phyloP scores from a whole-genome alignment of 495 filamentous ascomycete species.

The Monascus purpureus region DNA sequence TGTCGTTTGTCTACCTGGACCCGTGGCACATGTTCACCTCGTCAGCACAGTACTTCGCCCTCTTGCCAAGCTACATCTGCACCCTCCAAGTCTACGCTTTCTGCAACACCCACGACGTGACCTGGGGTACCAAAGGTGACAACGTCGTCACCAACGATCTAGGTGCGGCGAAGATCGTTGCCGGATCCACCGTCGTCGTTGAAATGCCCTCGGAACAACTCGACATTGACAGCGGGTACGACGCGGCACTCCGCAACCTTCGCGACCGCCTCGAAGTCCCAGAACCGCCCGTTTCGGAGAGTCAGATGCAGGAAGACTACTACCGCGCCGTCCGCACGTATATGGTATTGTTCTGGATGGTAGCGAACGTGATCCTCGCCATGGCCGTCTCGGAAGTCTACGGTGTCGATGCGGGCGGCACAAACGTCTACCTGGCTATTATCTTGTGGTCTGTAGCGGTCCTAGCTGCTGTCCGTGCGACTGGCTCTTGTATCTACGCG shows the following conservation, averaged over 20 bases:
- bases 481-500: conserved; percentile 70
- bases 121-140: conserved; percentile 98
- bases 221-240: conserved; percentile 95
- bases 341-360: conserved; percentile 96
- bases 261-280: conserved; percentile 83
- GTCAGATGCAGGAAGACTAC: conserved; percentile 92
- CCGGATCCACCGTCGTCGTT: conserved; percentile 53
- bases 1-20: conserved; percentile 90
- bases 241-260: conserved; percentile 91
- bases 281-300: conserved; percentile 43
- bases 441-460: conserved; percentile 86
- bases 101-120: conserved; percentile 98
- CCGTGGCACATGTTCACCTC: conserved; percentile 99
- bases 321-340: conserved; percentile 96
- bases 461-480: conserved; percentile 68
- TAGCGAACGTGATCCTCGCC: conserved; percentile 77
- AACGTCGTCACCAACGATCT: conserved; percentile 88
- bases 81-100: conserved; percentile 97
- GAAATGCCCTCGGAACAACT: conserved; percentile 98
- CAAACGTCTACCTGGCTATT: conserved; percentile 85
- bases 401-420: conserved; percentile 45
- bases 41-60: conserved; percentile 81
- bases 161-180: conserved; percentile 60
- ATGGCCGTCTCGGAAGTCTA: conserved; percentile 93
- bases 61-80: conserved; percentile 90